Base-by-base conservation (phyloP, 176 grass and related monocot genomes). In the Zea mays region DNA sequence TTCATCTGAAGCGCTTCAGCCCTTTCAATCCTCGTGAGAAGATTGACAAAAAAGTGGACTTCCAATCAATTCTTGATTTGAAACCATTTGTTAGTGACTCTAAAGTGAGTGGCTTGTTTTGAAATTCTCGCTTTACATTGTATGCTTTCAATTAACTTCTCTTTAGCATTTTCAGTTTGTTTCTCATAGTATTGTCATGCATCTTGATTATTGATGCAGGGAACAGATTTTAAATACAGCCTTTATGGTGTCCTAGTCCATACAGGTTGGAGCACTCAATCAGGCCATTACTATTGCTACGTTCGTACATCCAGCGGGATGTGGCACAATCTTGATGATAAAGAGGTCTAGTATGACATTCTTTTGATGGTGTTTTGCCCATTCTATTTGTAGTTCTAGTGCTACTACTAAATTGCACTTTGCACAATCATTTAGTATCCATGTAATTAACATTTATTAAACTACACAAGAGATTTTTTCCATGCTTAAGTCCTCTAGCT, bases 281-380 rank as follows among this genome's bases (percentile, higher is more conserved):
- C 90, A 19, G 96, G 96, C 71, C 96, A 99, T 81, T 99, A 99
- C 75, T 95, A 89, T 82, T 99, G 96, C 82, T 99, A 87, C 63
- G 90, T 99, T 78, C 91, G 90, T 45, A 99, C 96, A 39, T 99
- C 96, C 46, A 99, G 87, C 83, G 88, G 96, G 73, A 90, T 95
- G 92, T 99, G 96, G 96, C 96, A 99, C 82, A 92, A 86, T 86
- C 91, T 98, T 79, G 91, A 98, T 51, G 96, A 99, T 95, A 99
- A 99, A 60, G 81, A 95, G 96, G 96, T 94, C 82, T 76, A 72
- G 49, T 58, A 36, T 82, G 50, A 6, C 39, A 35, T 50, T 60
- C 70, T 69, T 74, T n/a, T 10, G 0, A 17, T 80, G 60, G 50
- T 72, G 20, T 44, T 65, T 38, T 89, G 81, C 58, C 45, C 6